Percentiles rank a stretch among this genome's conserved stretches.
Evolutionary conservation across 208 protist genomes (phyloP).

Genomic region (Herpetomonas tarakana): DNA sequence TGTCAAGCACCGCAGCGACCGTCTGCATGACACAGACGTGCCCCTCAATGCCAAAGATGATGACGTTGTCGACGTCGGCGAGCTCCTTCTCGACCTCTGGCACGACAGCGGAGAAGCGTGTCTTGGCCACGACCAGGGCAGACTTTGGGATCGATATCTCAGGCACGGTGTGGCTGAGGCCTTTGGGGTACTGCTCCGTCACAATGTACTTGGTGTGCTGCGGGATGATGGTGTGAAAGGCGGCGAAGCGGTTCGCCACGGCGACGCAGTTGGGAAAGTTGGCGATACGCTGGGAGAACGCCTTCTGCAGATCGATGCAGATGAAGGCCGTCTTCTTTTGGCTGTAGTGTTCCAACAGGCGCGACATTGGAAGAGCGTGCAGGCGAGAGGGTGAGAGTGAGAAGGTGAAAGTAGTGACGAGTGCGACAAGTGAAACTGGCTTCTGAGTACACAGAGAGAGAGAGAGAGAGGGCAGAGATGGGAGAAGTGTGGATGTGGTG

Average conservation of each 20-base stretch:
- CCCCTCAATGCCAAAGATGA: conserved; percentile 79
- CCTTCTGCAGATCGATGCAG: conserved; percentile 68
- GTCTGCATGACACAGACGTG: conserved; percentile 85
- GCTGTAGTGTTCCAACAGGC: conserved; percentile 57
- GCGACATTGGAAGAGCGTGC: conserved; percentile 41
- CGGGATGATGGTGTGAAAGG: conserved; percentile 41
- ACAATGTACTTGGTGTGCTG: conserved; percentile 70
- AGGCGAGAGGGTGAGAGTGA: no score
- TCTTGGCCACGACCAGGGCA: conserved; percentile 48
- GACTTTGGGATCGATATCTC: conserved; percentile 52
- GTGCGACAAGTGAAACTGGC: background rate
- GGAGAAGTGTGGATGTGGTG: conserved; percentile 2
- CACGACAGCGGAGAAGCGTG: conserved; percentile 46
- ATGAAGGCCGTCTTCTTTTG: conserved; percentile 67
- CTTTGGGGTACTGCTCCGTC: conserved; percentile 85
- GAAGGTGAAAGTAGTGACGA: background rate
- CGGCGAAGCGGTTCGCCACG: conserved; percentile 70
- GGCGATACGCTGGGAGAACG: conserved; percentile 52
- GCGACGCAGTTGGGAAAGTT: conserved; percentile 74
- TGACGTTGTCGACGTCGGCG: conserved; percentile 50
- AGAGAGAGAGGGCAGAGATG: no score
- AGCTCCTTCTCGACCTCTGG: conserved; percentile 49
- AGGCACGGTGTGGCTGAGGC: conserved; percentile 51
- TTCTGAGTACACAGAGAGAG: background rate
- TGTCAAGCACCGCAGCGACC: conserved; percentile 57